A percentile compares a stretch with the other conserved stretches of the same genome.
Evolutionary conservation across 176 grass and related monocot genomes (phyloP).

Genomic region (Cenchrus fungigraminus): DNA sequence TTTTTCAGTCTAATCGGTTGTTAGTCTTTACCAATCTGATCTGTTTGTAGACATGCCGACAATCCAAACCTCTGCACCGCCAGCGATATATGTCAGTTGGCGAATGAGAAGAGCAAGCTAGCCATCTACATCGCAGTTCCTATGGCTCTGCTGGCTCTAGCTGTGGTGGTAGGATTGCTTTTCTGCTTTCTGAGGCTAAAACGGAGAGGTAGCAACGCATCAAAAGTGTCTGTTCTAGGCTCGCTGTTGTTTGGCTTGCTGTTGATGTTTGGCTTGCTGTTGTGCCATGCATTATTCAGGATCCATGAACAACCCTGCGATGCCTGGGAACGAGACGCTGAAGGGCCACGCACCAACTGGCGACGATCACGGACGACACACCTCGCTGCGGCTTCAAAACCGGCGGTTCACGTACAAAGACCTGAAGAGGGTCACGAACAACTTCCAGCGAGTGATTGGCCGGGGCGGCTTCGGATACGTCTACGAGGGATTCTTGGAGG

Average conservation of each 20-base stretch:
- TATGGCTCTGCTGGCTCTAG: slow-evolving; percentile 3
- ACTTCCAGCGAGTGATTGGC: slow-evolving; percentile 46
- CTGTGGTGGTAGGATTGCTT: slow-evolving; percentile 25
- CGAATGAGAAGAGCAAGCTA: slow-evolving; percentile 42
- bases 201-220: slow-evolving; percentile 23
- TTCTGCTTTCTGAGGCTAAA: slow-evolving; percentile 8
- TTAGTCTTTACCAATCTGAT: neutral
- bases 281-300: neutral
- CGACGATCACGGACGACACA: neutral
- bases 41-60: slow-evolving; percentile 28
- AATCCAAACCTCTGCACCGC: slow-evolving; percentile 45
- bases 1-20: no score
- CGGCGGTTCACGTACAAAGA: slow-evolving; percentile 57
- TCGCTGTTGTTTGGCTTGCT: no score
- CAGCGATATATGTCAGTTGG: slow-evolving; percentile 12
- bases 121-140: slow-evolving; percentile 37
- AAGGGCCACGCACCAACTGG: neutral
- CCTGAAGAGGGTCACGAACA: slow-evolving; percentile 45
- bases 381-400: slow-evolving; percentile 47
- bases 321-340: neutral
- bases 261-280: no score
- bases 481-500: slow-evolving; percentile 47
- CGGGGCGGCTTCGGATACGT: slow-evolving; percentile 62
- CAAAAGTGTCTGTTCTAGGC: neutral
- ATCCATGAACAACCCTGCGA: neutral